Evolutionary conservation across 129 eudicot genomes (phyloP), one percentile per base, ranked within the genome.

Genomic region (Heracleum sosnowskyi): DNA sequence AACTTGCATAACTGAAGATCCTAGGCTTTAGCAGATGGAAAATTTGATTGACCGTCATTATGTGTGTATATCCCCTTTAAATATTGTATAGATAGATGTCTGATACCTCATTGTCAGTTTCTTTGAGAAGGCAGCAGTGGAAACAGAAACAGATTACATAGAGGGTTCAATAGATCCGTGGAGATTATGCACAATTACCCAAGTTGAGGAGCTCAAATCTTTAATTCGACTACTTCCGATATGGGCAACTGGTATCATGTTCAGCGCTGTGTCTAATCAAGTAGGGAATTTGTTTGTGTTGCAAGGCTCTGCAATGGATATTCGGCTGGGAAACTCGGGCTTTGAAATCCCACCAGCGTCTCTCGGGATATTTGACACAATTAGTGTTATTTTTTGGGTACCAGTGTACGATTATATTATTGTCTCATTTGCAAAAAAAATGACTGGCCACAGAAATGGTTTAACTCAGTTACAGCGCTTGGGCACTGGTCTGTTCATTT

Each of bases 381-480:
- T 79, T 35, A 69, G 82, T 39, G 70, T 79, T 45, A 33, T 79
- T 17, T 79, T 79, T 62, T 79, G 82, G 82, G 76, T 79, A 37
- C 77, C 82, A 1, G 51, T 79, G 42, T 79, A 79, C 36, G 82
- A 79, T 60, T 29, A 11, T 47, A n/a, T 79, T 44, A 69, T 79
- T 29, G 69, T 70, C 37, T 17, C 60, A 9, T 29, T 79, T 20
- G 82, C 77, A 1, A 46, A 69, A 74, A 70, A 79, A 70, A 13
- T 31, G 47, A 70, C 75, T 45, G 57, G 82, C 33, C 57, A 74
- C 34, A 33, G 35, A 26, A 45, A 33, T 44, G 77, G 77, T 7
- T 74, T 74, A 7, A 42, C 77, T 28, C 60, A 74, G 77, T 26
- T 74, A 7, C 77, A 74, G 41, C 24, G 77, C 33, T 45, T 74